Evolutionary conservation across 805 yeast species (phyloP).

Genomic region (Metschnikowia borealis): DNA sequence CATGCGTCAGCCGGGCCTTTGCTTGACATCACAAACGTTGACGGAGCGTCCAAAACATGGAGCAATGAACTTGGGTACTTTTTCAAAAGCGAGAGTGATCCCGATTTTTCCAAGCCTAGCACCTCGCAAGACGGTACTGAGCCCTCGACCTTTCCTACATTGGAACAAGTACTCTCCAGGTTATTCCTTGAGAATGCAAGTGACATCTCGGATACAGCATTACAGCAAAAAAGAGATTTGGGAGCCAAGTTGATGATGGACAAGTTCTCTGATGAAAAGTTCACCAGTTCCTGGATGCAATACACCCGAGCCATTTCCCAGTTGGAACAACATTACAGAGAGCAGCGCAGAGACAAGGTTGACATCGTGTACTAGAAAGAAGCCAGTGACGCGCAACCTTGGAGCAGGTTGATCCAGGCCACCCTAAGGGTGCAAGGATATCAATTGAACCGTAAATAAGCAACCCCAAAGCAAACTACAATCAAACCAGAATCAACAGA

Average conservation of each 20-base stretch:
- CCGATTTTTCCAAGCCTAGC: slow-evolving; percentile 46
- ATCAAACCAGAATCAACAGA: too few relatives aligned
- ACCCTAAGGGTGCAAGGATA: background rate
- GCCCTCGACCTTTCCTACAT: slow-evolving; percentile 34
- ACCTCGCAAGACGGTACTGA: slow-evolving; percentile 10
- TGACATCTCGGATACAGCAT: slow-evolving; percentile 26
- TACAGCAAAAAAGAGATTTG: slow-evolving; percentile 39
- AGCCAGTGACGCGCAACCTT: background rate
- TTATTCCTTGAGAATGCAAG: slow-evolving; percentile 36
- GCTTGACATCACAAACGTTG: slow-evolving; percentile 67
- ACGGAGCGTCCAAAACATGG: slow-evolving; percentile 17
- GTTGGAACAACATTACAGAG: slow-evolving; percentile 27
- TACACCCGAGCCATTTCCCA: slow-evolving; percentile 17
- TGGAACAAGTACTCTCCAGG: slow-evolving; percentile 46
- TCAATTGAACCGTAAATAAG: background rate
- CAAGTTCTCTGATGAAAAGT: slow-evolving; percentile 60
- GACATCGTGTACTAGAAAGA: slow-evolving; percentile 24
- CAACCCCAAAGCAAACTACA: background rate
- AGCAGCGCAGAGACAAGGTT: slow-evolving; percentile 22
- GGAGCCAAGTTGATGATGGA: slow-evolving; percentile 44
- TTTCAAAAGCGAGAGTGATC: slow-evolving; percentile 67
- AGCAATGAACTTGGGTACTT: slow-evolving; percentile 68
- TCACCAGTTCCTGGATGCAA: slow-evolving; percentile 51
- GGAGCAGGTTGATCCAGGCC: background rate
- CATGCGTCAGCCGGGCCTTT: slow-evolving; percentile 97